phyloP scores from a whole-genome alignment of 305 asterid genomes.

The Galium porrigens region DNA sequence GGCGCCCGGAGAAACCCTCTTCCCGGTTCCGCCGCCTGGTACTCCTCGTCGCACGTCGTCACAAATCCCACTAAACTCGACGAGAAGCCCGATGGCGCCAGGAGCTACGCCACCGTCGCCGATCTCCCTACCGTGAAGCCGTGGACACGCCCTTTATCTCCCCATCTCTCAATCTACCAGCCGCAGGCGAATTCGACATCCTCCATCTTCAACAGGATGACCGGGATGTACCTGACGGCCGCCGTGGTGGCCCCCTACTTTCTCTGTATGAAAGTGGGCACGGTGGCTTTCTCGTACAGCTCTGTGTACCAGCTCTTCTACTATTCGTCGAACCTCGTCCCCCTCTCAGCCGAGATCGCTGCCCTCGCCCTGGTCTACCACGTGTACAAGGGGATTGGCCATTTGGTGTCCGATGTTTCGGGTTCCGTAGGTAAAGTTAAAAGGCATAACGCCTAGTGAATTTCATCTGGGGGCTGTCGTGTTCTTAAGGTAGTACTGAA shows the following conservation, averaged over 20 bases:
- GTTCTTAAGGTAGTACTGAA: background rate
- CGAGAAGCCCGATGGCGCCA: background rate
- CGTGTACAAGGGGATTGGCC: conserved; percentile 25
- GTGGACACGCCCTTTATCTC: conserved; percentile 32
- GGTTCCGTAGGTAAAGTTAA: conserved; percentile 4
- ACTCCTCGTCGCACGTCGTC: background rate
- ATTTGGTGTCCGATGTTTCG: conserved; percentile 21
- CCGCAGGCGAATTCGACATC: conserved; percentile 30
- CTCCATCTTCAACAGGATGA: conserved; percentile 31
- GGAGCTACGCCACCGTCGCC: background rate
- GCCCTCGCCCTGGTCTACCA: conserved; percentile 34
- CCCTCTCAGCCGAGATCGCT: conserved; percentile 26
- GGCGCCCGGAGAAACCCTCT: background rate
- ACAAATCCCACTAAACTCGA: background rate
- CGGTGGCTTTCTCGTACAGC: conserved; percentile 29
- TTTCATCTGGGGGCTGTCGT: background rate
- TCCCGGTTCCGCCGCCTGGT: conserved; percentile 5
- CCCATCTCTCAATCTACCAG: conserved; percentile 37
- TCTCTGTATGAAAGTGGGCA: conserved; percentile 27
- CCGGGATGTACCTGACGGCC: conserved; percentile 21
- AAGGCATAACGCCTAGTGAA: background rate
- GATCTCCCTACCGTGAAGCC: background rate
- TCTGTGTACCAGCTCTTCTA: conserved; percentile 25
- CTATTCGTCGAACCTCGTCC: conserved; percentile 28
- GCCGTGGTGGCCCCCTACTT: conserved; percentile 20